phyloP scores from a whole-genome alignment of 257 asterid genomes.

The Solanum boliviense region DNA sequence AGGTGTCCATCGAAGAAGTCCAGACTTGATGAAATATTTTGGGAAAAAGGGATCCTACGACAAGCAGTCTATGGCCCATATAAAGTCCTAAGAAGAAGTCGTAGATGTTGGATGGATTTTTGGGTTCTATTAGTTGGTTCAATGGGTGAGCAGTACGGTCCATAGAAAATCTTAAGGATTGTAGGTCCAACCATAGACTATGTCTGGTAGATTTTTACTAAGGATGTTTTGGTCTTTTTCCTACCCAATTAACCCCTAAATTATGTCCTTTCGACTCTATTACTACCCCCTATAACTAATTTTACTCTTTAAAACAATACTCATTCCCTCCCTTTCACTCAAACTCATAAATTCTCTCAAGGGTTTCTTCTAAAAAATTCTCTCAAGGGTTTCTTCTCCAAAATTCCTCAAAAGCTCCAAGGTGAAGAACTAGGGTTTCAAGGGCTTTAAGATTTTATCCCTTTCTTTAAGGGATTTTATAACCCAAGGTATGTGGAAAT shows the following conservation, averaged over 20 bases:
- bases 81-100: background rate
- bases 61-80: background rate
- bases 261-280: background rate
- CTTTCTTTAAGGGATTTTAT: too few species aligned
- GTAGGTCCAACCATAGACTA: background rate
- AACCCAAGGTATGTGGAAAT: too few species aligned
- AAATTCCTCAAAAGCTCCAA: too few species aligned
- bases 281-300: background rate
- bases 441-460: too few species aligned
- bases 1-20: background rate
- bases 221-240: background rate
- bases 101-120: background rate
- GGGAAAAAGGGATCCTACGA: background rate
- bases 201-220: background rate
- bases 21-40: background rate
- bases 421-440: too few species aligned
- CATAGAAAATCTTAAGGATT: background rate
- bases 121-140: background rate
- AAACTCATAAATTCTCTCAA: too few species aligned
- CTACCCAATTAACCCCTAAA: background rate
- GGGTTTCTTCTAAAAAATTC: too few species aligned
- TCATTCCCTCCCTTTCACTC: background rate
- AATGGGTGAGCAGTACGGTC: background rate
- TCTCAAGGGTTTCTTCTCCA: too few species aligned
- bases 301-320: background rate